phyloP scores from a whole-genome alignment of 2,329 filamentous ascomycete genomes.

The Xylaria sp. region DNA sequence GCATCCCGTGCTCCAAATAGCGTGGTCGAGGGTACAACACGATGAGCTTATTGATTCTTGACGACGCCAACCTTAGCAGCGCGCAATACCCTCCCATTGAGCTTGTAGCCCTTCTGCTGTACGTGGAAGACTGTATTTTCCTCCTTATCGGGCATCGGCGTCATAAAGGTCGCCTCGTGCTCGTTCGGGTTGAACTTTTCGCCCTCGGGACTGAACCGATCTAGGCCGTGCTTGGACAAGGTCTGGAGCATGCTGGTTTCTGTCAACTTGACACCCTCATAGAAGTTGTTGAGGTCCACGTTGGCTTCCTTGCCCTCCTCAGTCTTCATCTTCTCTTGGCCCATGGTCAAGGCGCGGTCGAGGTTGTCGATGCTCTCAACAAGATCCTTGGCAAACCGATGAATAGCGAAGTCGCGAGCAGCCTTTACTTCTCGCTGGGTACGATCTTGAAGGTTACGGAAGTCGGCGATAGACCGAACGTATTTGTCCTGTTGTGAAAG shows the following conservation, averaged over 20 bases:
- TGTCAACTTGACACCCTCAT: constrained; percentile 95
- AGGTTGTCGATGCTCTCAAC: constrained; percentile 97
- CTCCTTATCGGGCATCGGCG: constrained; percentile 86
- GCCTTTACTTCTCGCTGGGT: constrained; percentile 88
- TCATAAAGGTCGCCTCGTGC: constrained; percentile 97
- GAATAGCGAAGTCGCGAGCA: constrained; percentile 92
- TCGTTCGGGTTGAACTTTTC: constrained; percentile 96
- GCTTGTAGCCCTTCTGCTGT: constrained; percentile 94
- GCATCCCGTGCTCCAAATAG: constrained; percentile 34
- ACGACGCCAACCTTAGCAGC: constrained; percentile 97
- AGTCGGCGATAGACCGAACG: constrained; percentile 92
- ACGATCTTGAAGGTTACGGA: constrained; percentile 96
- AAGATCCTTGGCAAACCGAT: constrained; percentile 94
- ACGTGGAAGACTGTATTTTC: constrained; percentile 90
- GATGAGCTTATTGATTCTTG: constrained; percentile 68
- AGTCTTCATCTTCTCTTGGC: constrained; percentile 76
- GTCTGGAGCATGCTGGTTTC: constrained; percentile 87
- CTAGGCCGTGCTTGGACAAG: constrained; percentile 91
- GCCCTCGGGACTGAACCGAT: constrained; percentile 83
- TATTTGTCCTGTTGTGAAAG: constrained; percentile 81
- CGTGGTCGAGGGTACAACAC: not conserved
- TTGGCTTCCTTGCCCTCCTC: constrained; percentile 44
- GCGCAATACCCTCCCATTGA: constrained; percentile 89
- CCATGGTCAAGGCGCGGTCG: constrained; percentile 86
- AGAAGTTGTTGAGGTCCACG: constrained; percentile 80